Percentiles rank a stretch among this genome's conserved stretches.
phyloP scores from a whole-genome alignment of 1,139 yeast species.

The Pichia sp. region DNA sequence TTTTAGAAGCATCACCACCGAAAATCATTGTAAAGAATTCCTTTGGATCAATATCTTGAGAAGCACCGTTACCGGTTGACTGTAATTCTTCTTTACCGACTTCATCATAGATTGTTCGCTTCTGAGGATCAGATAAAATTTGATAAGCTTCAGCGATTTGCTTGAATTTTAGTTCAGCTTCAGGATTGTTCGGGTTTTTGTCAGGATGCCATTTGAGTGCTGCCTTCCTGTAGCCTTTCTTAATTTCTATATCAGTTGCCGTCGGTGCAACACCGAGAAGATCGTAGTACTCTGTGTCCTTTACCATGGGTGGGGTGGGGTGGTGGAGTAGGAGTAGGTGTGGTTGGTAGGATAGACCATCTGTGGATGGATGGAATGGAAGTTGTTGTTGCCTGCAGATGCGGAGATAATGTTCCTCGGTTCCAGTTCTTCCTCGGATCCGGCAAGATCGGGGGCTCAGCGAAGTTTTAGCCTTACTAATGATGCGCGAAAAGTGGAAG shows the following conservation, averaged over 20 bases:
- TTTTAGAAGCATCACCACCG: conserved; percentile 88
- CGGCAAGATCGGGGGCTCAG: too few relatives aligned
- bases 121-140: conserved; percentile 67
- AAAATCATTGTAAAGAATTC: conserved; percentile 82
- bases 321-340: not conserved
- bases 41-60: conserved; percentile 67
- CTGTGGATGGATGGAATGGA: conserved; percentile 30
- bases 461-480: too few relatives aligned
- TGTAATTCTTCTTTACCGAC: conserved; percentile 64
- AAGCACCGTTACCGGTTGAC: conserved; percentile 43
- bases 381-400: too few relatives aligned
- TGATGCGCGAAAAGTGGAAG: too few relatives aligned
- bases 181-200: conserved; percentile 83
- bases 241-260: conserved; percentile 79
- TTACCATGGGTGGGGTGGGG: conserved; percentile 55
- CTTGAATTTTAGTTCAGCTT: conserved; percentile 52
- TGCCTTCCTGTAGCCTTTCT: conserved; percentile 85
- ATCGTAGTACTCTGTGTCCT: conserved; percentile 87
- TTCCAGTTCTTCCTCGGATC: too few relatives aligned
- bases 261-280: conserved; percentile 56
- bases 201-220: conserved; percentile 93
- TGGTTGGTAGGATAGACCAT: conserved; percentile 30
- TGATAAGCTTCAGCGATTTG: conserved; percentile 74
- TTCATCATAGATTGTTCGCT: conserved; percentile 74
- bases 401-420: too few relatives aligned